phyloP scores from a whole-genome alignment of 2,329 filamentous ascomycete species.

The Aspergillus udagawae region DNA sequence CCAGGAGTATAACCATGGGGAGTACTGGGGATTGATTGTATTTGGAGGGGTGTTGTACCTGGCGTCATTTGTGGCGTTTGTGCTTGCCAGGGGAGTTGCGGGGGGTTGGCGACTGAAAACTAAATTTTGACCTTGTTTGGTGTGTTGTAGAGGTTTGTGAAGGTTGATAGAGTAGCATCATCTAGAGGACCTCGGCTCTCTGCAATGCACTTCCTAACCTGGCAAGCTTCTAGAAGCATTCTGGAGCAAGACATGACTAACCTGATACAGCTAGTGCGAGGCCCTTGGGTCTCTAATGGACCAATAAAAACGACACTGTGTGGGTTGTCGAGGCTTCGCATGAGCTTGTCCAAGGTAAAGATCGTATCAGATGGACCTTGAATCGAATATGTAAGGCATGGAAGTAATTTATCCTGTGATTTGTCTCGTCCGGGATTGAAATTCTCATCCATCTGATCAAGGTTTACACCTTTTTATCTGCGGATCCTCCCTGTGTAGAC shows the following conservation, averaged over 20 bases:
- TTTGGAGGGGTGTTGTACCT: conserved; percentile 24
- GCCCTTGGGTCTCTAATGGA: fast-evolving
- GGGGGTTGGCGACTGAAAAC: conserved; percentile 16
- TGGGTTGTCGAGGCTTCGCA: neutral
- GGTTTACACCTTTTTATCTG: neutral
- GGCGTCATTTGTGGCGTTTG: conserved; percentile 19
- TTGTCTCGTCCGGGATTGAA: neutral
- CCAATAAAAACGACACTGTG: neutral
- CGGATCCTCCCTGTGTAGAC: too few relatives aligned
- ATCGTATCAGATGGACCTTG: neutral
- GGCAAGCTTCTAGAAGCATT: neutral
- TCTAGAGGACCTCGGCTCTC: too few relatives aligned
- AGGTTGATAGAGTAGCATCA: too few relatives aligned
- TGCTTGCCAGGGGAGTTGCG: conserved; percentile 19
- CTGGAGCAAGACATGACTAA: neutral
- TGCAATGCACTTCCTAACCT: neutral
- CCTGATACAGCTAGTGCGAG: neutral
- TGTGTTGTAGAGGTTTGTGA: too few relatives aligned
- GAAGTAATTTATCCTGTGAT: too few relatives aligned
- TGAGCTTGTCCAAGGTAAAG: neutral
- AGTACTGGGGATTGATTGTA: conserved; percentile 16
- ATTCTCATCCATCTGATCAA: neutral
- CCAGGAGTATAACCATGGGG: conserved; percentile 1
- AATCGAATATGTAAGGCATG: neutral
- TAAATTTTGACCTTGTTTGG: conserved; percentile 7